Conservation (phyloP, 2,329 filamentous ascomycete genomes). For the Nigrospora osmanthi region DNA sequence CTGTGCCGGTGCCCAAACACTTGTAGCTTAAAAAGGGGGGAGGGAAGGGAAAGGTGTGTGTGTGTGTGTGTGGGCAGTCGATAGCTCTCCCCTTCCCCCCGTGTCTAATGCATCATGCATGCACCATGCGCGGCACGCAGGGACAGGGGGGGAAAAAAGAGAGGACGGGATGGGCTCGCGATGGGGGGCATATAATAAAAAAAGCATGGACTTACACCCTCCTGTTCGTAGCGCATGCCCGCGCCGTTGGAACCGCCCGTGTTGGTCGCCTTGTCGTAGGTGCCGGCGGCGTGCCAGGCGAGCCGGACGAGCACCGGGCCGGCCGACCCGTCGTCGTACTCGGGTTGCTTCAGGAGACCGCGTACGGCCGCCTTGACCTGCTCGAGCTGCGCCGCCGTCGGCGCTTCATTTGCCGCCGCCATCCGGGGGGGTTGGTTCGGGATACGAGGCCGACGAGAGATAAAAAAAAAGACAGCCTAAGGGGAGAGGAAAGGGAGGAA, state of each 20-base stretch:
- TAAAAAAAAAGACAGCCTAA: too few relatives aligned
- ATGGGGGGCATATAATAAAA: background rate
- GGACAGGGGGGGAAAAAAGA: too few relatives aligned
- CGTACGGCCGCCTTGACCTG: constrained; percentile 44
- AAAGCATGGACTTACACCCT: constrained; percentile 31
- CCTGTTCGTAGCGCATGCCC: constrained; percentile 57
- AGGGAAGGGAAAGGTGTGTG: too few relatives aligned
- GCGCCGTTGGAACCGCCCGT: constrained; percentile 59
- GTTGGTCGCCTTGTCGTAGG: constrained; percentile 49
- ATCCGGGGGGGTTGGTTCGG: too few relatives aligned
- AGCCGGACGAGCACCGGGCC: constrained; percentile 57
- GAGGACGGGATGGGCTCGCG: too few relatives aligned
- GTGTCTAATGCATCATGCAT: too few relatives aligned
- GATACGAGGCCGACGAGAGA: too few relatives aligned
- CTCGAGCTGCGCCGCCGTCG: constrained; percentile 15
- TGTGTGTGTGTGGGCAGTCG: background rate
- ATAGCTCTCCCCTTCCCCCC: too few relatives aligned
- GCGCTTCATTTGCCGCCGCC: background rate
- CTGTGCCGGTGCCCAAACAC: too few relatives aligned
- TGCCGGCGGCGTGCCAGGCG: constrained; percentile 58
- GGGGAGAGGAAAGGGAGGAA: too few relatives aligned
- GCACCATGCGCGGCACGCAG: too few relatives aligned
- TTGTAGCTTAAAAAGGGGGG: too few relatives aligned
- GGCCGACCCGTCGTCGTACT: constrained; percentile 57
- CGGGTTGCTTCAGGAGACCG: constrained; percentile 48